phyloP scores from a whole-genome alignment of 73 alveolate genomes.

The Blepharisma japonicum region DNA sequence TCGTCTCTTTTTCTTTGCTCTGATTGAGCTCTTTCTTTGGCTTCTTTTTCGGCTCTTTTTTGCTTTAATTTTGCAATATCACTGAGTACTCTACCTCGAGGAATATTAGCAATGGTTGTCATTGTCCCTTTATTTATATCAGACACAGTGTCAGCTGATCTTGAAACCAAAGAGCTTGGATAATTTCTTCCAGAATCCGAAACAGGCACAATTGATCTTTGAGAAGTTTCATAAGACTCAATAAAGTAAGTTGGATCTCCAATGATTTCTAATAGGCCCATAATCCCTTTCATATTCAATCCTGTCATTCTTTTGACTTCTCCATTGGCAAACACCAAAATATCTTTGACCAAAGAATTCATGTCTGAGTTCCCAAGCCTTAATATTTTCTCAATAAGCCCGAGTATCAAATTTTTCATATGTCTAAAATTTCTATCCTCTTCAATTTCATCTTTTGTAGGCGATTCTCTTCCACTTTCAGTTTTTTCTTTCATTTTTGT shows the following conservation, averaged over 20 bases:
- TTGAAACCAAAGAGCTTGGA: too few relatives aligned
- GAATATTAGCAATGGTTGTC: neutral
- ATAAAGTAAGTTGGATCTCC: conserved; percentile 14
- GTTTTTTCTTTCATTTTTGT: conserved; percentile 13
- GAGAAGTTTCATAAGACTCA: neutral
- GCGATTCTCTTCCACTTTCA: neutral
- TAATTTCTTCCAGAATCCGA: neutral
- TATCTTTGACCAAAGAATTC: neutral
- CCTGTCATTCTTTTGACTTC: conserved; percentile 20
- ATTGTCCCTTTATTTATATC: too few relatives aligned
- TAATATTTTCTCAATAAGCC: neutral
- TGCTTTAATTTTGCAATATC: conserved; percentile 38
- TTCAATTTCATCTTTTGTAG: conserved; percentile 13
- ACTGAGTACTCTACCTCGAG: conserved; percentile 33
- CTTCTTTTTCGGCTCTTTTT: conserved; percentile 32
- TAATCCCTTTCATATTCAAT: neutral
- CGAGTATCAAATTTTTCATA: neutral
- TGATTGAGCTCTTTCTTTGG: neutral
- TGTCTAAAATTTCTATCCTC: neutral
- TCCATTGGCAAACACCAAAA: neutral
- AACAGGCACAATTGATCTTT: neutral
- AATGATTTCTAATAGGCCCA: neutral
- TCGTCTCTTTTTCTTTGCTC: neutral
- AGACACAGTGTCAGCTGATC: too few relatives aligned
- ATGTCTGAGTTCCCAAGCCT: neutral